Conservation (phyloP, 441 rosid genomes). For the Mallotus repandus region DNA sequence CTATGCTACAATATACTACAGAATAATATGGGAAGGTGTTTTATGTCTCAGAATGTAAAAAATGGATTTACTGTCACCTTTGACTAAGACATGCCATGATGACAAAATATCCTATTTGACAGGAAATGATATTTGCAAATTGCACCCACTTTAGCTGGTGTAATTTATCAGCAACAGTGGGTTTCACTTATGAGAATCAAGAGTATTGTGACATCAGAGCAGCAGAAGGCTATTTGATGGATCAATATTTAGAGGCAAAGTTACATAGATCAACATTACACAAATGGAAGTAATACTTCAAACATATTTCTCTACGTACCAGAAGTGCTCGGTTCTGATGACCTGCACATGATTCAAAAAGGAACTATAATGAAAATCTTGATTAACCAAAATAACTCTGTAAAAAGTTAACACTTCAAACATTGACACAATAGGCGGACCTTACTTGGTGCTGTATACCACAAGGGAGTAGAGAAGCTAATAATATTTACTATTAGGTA, state of each 20-base stretch:
- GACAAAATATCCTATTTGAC: neutral
- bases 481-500: neutral
- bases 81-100: neutral
- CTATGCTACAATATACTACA: neutral
- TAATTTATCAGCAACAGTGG: neutral
- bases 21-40: neutral
- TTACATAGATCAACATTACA: neutral
- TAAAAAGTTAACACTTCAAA: neutral
- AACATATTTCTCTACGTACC: conserved; percentile 43
- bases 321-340: conserved; percentile 61
- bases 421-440: neutral
- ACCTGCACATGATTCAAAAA: conserved; percentile 47
- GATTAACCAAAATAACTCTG: conserved; percentile 16
- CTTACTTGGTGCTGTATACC: neutral
- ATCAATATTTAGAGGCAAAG: conserved; percentile 3
- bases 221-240: neutral
- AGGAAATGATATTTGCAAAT: neutral
- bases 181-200: neutral
- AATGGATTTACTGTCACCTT: neutral
- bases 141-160: neutral
- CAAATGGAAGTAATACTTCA: neutral
- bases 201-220: neutral
- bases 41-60: neutral
- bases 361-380: conserved; percentile 24
- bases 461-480: neutral